phyloP scores from a whole-genome alignment of 345 rosid genomes.

The Salix dunnii region DNA sequence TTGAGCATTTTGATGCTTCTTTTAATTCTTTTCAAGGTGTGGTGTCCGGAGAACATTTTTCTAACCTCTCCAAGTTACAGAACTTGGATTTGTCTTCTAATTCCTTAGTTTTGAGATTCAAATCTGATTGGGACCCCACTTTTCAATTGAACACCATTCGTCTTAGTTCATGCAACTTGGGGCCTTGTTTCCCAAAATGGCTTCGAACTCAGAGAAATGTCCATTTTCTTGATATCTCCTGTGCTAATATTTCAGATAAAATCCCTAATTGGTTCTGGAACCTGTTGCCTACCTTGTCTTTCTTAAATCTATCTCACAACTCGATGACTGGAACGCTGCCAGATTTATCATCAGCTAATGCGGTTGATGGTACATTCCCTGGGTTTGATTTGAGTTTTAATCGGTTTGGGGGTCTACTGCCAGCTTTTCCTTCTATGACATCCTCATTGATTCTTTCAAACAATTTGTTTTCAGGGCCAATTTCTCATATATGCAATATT shows the following conservation, averaged over 20 bases:
- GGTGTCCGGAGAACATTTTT: conserved; percentile 23
- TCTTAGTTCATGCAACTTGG: conserved; percentile 19
- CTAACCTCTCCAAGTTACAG: conserved; percentile 21
- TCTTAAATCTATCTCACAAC: conserved; percentile 30
- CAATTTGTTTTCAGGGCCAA: conserved; percentile 21
- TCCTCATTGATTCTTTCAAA: conserved; percentile 20
- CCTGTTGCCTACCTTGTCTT: not conserved
- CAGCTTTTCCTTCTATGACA: conserved; percentile 3
- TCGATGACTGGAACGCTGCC: conserved; percentile 28
- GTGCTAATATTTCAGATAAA: conserved; percentile 18
- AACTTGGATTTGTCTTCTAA: conserved; percentile 11
- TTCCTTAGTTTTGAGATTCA: conserved; percentile 15
- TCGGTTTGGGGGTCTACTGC: conserved; percentile 21
- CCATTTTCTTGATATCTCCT: conserved; percentile 19
- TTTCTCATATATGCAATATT: conserved; percentile 9
- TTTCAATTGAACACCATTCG: conserved; percentile 12
- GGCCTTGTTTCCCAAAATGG: conserved; percentile 36
- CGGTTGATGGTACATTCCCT: not conserved
- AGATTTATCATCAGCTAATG: not conserved
- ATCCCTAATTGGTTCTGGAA: conserved; percentile 30
- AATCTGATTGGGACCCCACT: conserved; percentile 27
- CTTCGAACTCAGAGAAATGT: conserved; percentile 14
- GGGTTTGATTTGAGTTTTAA: conserved; percentile 24
- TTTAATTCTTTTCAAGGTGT: conserved; percentile 23
- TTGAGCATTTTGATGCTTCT: not conserved